These are phyloP conservation scores for Azolla pinnata DNA, from an alignment of 75 land plant genomes.

Conservation along the genomic window DNA sequence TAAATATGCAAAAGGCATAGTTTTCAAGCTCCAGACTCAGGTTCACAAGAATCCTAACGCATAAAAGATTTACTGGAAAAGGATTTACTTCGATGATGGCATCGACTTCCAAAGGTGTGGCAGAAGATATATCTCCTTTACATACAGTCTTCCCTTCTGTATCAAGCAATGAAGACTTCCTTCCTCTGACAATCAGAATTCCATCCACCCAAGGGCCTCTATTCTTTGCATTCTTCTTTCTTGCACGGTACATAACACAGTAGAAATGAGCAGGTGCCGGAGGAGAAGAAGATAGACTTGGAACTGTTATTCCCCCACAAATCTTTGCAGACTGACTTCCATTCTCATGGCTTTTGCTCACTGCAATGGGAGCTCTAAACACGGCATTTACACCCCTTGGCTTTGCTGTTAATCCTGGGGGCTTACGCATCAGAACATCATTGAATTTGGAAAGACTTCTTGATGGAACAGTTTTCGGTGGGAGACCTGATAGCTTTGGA, in stretches of 20 bases:
- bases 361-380: not conserved
- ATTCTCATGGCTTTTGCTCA: not conserved
- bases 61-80: not conserved
- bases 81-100: conserved; percentile 17
- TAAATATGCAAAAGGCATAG: conserved; percentile 4
- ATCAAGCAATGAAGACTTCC: conserved; percentile 15
- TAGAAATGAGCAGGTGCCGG: conserved; percentile 4
- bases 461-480: too few species aligned
- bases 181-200: conserved; percentile 15
- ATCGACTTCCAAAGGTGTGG: conserved; percentile 12
- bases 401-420: not conserved
- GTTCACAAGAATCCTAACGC: not conserved
- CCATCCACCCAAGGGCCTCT: conserved; percentile 31
- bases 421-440: not conserved
- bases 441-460: too few species aligned
- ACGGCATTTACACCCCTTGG: not conserved
- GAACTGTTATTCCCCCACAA: not conserved
- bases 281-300: not conserved
- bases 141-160: conserved; percentile 14
- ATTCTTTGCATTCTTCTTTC: conserved; percentile 16
- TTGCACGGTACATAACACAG: conserved; percentile 21
- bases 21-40: not conserved
- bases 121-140: conserved; percentile 9
- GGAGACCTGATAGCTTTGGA: too few species aligned
- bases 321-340: not conserved